Percentiles rank a stretch among this genome's conserved stretches.
Evolutionary conservation across 345 rosid genomes (phyloP).

Genomic region (Eucalyptus erythrocorys): DNA sequence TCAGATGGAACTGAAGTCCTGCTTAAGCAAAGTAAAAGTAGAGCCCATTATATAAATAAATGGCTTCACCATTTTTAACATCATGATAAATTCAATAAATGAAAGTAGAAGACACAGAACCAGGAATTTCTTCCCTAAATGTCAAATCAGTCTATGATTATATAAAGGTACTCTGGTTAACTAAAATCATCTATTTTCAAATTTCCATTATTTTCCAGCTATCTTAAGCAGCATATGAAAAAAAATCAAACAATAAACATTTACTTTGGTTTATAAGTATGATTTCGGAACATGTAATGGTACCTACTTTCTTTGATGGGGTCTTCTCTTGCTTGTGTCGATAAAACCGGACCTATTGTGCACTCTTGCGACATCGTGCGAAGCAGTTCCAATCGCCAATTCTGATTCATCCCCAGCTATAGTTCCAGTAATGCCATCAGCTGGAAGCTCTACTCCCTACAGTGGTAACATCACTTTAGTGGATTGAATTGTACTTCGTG

Average conservation of each 20-base stretch:
- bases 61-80: not conserved
- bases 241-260: not conserved
- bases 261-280: not conserved
- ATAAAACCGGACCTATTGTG: slow-evolving; percentile 1
- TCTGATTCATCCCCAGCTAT: slow-evolving; percentile 23
- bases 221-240: not conserved
- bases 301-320: slow-evolving; percentile 32
- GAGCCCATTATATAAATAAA: not conserved
- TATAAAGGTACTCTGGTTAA: not conserved
- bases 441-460: slow-evolving; percentile 55
- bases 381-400: slow-evolving; percentile 18
- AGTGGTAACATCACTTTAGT: not conserved
- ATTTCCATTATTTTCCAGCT: not conserved
- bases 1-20: slow-evolving; percentile 17
- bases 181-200: not conserved
- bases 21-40: not conserved
- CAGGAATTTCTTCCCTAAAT: not conserved
- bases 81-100: not conserved
- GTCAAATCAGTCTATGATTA: not conserved
- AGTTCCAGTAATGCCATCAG: slow-evolving; percentile 25
- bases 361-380: not conserved
- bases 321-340: slow-evolving; percentile 12
- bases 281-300: not conserved
- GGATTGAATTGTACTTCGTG: not conserved
- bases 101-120: not conserved